Evolutionary conservation across 345 rosid species (phyloP), one percentile per base, ranked within the genome.

Genomic region (Conringia planisiliqua): DNA sequence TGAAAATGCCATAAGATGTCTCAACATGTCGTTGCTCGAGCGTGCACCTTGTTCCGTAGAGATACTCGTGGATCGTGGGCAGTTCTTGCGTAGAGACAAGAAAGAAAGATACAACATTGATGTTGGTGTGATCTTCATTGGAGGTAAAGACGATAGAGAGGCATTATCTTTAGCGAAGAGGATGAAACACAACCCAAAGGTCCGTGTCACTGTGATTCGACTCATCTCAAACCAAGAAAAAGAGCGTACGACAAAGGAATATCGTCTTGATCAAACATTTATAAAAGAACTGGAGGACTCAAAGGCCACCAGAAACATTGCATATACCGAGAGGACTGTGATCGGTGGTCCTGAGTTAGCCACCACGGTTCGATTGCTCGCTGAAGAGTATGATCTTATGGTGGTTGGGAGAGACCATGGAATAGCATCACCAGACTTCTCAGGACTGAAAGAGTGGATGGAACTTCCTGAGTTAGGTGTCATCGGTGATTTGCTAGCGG

Each of bases 61-160:
- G 1, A 69, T 77, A 30, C 80, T 77, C 5, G 76, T 70, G 3
- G 76, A 77, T 9, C 76, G 80, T 32, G 64, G 76, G 18, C 50
- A 63, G 4, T 44, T 70, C 16, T 35, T 29, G 16, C 32, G 60
- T 10, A 40, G 18, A 61, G 48, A 44, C 6, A 64, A 11, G 8
- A 73, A n/a, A n/a, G n/a, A n/a, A 33, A 43, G 6, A 10, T 27
- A 14, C 17, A 16, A 42, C 10, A 32, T 65, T 22, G 10, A 56
- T 4, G 71, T 73, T 4, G 27, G 71, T 16, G 35, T 65, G 48
- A 56, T 65, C 46, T 73, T 64, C 35, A 73, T 73, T 64, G 71
- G 78, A 33, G 78, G 78, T 1, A 73, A 73, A 55, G 78, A 73
- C 17, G 78, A 73, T 32, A 64, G 77, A 1, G 77, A 73, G 35